Conservation (phyloP, 495 filamentous ascomycete species). For the Xylaria nigripes region DNA sequence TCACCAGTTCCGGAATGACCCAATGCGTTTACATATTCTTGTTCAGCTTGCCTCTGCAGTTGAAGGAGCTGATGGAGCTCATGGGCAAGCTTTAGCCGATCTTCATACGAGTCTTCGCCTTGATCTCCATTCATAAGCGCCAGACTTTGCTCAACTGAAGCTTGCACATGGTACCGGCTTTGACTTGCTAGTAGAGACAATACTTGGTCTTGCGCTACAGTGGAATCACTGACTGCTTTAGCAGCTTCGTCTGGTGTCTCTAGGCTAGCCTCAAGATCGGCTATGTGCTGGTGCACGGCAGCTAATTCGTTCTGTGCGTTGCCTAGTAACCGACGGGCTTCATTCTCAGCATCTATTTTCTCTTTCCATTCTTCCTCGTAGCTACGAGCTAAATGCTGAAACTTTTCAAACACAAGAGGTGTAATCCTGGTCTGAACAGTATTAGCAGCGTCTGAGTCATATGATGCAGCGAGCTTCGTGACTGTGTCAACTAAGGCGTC, state of each 20-base stretch:
- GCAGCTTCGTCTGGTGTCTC: slow-evolving; percentile 38
- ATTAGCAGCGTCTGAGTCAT: slow-evolving; percentile 50
- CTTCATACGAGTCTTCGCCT: slow-evolving; percentile 26
- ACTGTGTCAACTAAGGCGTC: slow-evolving; percentile 30
- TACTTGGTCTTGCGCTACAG: slow-evolving; percentile 27
- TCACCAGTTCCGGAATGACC: slow-evolving; percentile 39
- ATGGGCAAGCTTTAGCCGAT: slow-evolving; percentile 31
- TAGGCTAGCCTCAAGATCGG: slow-evolving; percentile 37
- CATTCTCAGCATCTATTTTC: slow-evolving; percentile 48
- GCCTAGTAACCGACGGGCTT: slow-evolving; percentile 47
- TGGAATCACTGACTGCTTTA: slow-evolving; percentile 31
- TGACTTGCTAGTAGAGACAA: slow-evolving; percentile 34
- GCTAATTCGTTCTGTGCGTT: slow-evolving; percentile 49
- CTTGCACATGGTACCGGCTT: slow-evolving; percentile 33
- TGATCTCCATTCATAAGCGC: slow-evolving; percentile 27
- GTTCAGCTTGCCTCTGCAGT: slow-evolving; percentile 34
- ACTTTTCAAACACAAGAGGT: slow-evolving; percentile 49
- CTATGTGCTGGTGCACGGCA: slow-evolving; percentile 38
- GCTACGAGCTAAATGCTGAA: slow-evolving; percentile 46
- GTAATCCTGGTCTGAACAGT: slow-evolving; percentile 50
- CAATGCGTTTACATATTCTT: slow-evolving; percentile 40
- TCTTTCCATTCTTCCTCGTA: slow-evolving; percentile 55
- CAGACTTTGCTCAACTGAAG: slow-evolving; percentile 28
- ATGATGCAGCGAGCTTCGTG: slow-evolving; percentile 29
- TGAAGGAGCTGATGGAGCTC: slow-evolving; percentile 31